Conservation (phyloP, 768 basidiomycete species). For the Russula earlei region DNA sequence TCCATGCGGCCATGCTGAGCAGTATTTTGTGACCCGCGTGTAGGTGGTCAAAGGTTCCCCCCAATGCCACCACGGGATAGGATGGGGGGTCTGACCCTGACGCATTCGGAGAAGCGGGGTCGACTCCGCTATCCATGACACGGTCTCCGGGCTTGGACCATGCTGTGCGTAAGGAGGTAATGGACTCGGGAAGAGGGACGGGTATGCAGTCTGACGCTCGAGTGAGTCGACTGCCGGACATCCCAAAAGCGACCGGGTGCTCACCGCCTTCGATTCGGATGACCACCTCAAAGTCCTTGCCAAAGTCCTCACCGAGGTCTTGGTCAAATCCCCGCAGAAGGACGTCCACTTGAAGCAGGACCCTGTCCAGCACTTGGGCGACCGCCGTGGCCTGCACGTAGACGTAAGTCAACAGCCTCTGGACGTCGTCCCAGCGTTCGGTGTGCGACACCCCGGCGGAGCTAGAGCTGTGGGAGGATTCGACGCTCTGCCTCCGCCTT, state of each 20-base stretch:
- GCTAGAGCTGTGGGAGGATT: conserved; percentile 8
- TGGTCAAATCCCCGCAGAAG: conserved; percentile 51
- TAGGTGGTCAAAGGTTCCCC: conserved; percentile 97
- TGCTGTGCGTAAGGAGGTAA: conserved; percentile 13
- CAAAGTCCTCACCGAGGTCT: conserved; percentile 31
- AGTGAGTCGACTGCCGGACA: not conserved
- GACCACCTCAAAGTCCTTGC: conserved; percentile 29
- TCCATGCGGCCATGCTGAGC: conserved; percentile 83
- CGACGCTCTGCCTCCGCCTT: conserved; percentile 6
- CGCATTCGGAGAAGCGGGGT: conserved; percentile 3
- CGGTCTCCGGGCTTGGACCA: conserved; percentile 17
- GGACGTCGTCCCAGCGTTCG: conserved; percentile 54
- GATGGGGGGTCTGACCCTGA: conserved; percentile 21
- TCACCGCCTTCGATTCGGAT: conserved; percentile 20
- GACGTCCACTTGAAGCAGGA: conserved; percentile 73
- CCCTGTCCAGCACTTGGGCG: conserved; percentile 54
- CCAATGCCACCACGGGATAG: conserved; percentile 71
- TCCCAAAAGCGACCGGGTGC: conserved; percentile 21
- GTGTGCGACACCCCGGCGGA: conserved; percentile 31
- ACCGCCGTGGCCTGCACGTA: conserved; percentile 81
- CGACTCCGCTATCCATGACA: not conserved
- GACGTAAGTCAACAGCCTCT: conserved; percentile 68
- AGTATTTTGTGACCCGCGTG: conserved; percentile 97
- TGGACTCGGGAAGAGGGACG: conserved; percentile 18
- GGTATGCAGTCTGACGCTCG: conserved; percentile 17